Percentiles rank a stretch among this genome's conserved stretches.
These are phyloP conservation scores for Aspergillus bertholletiae DNA, from an alignment of 495 filamentous ascomycete genomes.

Conservation along the genomic window DNA sequence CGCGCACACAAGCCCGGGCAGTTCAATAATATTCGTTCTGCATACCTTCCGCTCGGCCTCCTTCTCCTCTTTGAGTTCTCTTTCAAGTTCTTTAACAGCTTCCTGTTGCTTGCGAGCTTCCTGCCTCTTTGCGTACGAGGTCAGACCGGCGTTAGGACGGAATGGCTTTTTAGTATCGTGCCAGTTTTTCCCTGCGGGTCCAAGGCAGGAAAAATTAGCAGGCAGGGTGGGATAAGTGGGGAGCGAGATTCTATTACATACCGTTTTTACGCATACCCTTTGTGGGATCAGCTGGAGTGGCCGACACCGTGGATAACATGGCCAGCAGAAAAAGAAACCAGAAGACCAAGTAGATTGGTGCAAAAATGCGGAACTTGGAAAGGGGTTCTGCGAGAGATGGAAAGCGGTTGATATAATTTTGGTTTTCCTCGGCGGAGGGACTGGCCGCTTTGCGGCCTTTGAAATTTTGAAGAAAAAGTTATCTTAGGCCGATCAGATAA, in stretches of 20 bases:
- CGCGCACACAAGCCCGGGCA: neutral
- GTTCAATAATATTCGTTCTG: neutral
- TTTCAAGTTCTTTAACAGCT: slow-evolving; percentile 81
- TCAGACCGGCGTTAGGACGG: slow-evolving; percentile 72
- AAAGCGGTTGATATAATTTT: neutral
- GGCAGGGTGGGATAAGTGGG: slow-evolving; percentile 6
- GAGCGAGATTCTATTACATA: slow-evolving; percentile 18
- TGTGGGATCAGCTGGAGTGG: slow-evolving; percentile 16
- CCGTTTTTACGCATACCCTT: slow-evolving; percentile 48
- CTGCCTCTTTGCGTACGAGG: slow-evolving; percentile 71
- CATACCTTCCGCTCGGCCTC: slow-evolving; percentile 79
- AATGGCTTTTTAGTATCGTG: slow-evolving; percentile 80
- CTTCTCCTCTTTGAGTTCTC: slow-evolving; percentile 94
- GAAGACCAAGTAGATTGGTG: neutral
- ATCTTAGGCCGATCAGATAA: slow-evolving; percentile 40
- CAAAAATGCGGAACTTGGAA: neutral
- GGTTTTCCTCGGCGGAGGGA: neutral
- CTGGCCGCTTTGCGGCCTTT: neutral
- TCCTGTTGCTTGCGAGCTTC: slow-evolving; percentile 60
- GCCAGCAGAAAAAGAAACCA: slow-evolving; percentile 1
- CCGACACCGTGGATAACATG: slow-evolving; percentile 25
- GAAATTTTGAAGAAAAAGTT: slow-evolving; percentile 28
- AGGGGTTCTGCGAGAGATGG: slow-evolving; percentile 1
- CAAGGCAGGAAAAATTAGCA: slow-evolving; percentile 17
- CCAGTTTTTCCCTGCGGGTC: slow-evolving; percentile 85